Evolutionary conservation across 116 monocot genomes (phyloP), one percentile per base, ranked within the genome.

Genomic region (Papilionanthe hybrid): DNA sequence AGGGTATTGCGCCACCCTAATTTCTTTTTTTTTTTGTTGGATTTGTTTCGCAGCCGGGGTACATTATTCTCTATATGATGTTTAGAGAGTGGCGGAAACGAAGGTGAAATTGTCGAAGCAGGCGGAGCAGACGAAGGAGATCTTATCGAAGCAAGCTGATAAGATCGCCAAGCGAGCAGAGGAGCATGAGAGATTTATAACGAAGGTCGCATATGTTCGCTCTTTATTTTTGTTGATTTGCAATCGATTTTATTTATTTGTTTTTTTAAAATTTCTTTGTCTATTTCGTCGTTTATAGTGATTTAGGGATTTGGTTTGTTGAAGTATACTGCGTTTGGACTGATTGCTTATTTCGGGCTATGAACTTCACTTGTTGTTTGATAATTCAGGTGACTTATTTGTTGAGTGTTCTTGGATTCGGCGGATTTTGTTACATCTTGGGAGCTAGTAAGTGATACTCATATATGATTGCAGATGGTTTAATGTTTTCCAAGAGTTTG

Each of bases 151-250:
- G 85, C 95, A 95, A 65, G 95, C 95, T 43, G 88, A 83, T 30
- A 95, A 93, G 87, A 91, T 99, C 77, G 95, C 93, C 58, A 94
- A 87, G 76, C 88, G 89, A 75, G 99, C 99, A 29, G 95, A 99
- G 79, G 94, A 99, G 79, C 99, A 99, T 78, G 99, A 99, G 88
- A 79, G 83, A 32, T 88, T 93, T 77, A 90, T 93, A 65, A 86
- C 67, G 49, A 93, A 93, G 90, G 93, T 93, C 67, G 25, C 23
- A 44, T 72, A 4, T 37, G 68, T 55, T 79, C 32, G 27, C 18
- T 77, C 12, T 44, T 8, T 37, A 9, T 45, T 45, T 72, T 79
- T 22, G 20, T 48, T 77, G 28, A 0, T 20, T 50, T 48, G 37
- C 11, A 4, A 9, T 19, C 13, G 29, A 4, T 53, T 53, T 18